These are phyloP conservation scores for Trifolium subterraneum DNA, from an alignment of 306 rosid genomes.

Conservation along the genomic window DNA sequence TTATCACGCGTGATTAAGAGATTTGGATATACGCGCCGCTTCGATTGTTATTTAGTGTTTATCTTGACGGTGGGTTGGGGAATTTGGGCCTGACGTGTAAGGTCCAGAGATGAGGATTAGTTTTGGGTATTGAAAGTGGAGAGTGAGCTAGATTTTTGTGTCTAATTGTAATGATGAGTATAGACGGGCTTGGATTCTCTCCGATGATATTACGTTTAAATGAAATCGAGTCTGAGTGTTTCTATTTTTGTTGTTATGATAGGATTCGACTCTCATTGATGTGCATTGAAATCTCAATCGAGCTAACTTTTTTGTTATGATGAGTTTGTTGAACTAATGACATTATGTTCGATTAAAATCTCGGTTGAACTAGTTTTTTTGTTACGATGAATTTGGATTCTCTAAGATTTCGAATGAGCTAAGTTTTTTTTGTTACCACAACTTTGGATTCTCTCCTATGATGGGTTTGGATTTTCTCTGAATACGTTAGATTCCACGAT, in stretches of 20 bases:
- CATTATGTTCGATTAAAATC: neutral
- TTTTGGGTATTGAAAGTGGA: neutral
- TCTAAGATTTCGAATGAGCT: neutral
- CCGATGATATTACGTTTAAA: neutral
- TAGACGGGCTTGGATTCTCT: neutral
- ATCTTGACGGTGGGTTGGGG: slow-evolving; percentile 17
- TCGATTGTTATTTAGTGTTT: neutral
- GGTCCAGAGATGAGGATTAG: neutral
- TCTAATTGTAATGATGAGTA: neutral
- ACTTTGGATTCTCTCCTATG: neutral
- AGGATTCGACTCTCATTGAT: neutral
- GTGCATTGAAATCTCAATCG: too few species aligned
- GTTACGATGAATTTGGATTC: neutral
- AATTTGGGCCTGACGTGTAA: neutral
- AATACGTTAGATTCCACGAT: neutral
- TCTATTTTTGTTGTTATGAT: neutral
- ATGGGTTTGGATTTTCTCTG: neutral
- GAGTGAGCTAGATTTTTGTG: slow-evolving; percentile 44
- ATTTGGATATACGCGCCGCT: neutral
- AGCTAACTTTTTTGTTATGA: neutral
- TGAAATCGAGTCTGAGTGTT: neutral
- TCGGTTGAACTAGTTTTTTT: neutral
- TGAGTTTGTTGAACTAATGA: neutral
- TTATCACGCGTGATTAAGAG: neutral
- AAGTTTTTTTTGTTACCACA: neutral